phyloP scores from a whole-genome alignment of 164 flowering plant species.

The Berberis vulgaris region DNA sequence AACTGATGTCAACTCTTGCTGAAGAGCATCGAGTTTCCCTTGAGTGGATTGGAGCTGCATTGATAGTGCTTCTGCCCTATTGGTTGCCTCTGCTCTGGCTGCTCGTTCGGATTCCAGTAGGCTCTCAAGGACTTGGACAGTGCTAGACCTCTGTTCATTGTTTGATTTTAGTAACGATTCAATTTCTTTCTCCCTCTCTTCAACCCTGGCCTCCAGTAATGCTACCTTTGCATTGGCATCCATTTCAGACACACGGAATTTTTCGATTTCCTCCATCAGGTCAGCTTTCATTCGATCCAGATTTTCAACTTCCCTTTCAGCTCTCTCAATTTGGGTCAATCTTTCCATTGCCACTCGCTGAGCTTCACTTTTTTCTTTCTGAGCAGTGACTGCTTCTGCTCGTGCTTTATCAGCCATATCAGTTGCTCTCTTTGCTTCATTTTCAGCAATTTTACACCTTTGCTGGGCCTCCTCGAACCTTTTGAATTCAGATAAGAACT shows the following conservation, averaged over 20 bases:
- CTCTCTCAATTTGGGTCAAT: slow-evolving; percentile 66
- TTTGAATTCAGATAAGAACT: slow-evolving; percentile 56
- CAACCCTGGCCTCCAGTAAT: slow-evolving; percentile 65
- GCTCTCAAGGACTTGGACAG: slow-evolving; percentile 68
- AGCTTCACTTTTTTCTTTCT: slow-evolving; percentile 58
- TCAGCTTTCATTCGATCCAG: slow-evolving; percentile 59
- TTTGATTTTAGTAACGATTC: slow-evolving; percentile 60
- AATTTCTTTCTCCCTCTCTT: slow-evolving; percentile 81
- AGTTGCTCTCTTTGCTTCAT: slow-evolving; percentile 72
- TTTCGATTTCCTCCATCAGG: slow-evolving; percentile 41
- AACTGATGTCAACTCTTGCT: slow-evolving; percentile 71
- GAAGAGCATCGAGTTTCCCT: slow-evolving; percentile 69
- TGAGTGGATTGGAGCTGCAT: slow-evolving; percentile 74
- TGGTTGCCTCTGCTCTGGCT: slow-evolving; percentile 70
- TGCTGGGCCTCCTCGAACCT: slow-evolving; percentile 77
- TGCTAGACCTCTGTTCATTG: slow-evolving; percentile 71
- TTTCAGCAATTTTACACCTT: slow-evolving; percentile 76
- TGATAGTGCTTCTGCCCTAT: slow-evolving; percentile 77
- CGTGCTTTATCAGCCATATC: slow-evolving; percentile 85
- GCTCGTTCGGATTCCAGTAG: slow-evolving; percentile 69
- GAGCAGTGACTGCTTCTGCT: slow-evolving; percentile 60
- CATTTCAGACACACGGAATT: slow-evolving; percentile 50
- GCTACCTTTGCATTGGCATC: slow-evolving; percentile 59
- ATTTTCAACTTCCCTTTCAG: slow-evolving; percentile 69
- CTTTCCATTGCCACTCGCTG: slow-evolving; percentile 82